Evolutionary conservation across 2,329 filamentous ascomycete species (phyloP).

Genomic region (Fusarium sp.): DNA sequence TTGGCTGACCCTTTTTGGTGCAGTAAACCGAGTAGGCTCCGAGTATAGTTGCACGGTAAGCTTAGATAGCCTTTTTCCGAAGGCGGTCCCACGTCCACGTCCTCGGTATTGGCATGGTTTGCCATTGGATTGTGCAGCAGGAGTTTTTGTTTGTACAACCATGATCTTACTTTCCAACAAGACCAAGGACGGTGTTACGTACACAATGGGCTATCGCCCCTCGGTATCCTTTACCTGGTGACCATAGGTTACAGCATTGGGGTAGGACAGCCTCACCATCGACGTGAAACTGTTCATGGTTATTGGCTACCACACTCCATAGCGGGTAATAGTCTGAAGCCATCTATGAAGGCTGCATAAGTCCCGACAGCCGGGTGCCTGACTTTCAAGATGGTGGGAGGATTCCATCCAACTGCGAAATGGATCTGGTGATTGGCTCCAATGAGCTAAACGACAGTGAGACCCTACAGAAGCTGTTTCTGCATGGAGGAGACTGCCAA

Average conservation of each 20-base stretch:
- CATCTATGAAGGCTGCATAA: constrained; percentile 26
- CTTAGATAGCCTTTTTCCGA: constrained; percentile 24
- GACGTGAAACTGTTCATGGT: constrained; percentile 27
- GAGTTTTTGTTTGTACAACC: constrained; percentile 23
- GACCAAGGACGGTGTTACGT: constrained; percentile 29
- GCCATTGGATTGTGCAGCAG: constrained; percentile 26
- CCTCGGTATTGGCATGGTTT: constrained; percentile 44
- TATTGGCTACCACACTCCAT: constrained; percentile 6
- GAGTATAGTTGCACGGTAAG: constrained; percentile 22
- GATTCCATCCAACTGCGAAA: constrained; percentile 17
- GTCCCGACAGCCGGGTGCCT: constrained; percentile 33
- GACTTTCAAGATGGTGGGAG: constrained; percentile 37
- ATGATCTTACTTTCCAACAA: constrained; percentile 10
- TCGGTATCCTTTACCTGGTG: constrained; percentile 21
- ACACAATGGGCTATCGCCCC: constrained; percentile 7
- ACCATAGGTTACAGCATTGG: constrained; percentile 18
- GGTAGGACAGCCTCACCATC: constrained; percentile 25
- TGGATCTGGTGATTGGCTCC: constrained; percentile 29
- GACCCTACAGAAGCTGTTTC: constrained; percentile 38
- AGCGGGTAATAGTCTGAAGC: constrained; percentile 17
- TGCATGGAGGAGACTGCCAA: constrained; percentile 35
- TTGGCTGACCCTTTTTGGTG: background rate
- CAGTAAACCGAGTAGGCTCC: constrained; percentile 4
- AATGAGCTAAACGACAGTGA: constrained; percentile 33
- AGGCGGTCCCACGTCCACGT: constrained; percentile 46